Percentiles rank a stretch among this genome's conserved stretches.
Evolutionary conservation across 305 asterid genomes (phyloP).

Genomic region (Striga hermonthica): DNA sequence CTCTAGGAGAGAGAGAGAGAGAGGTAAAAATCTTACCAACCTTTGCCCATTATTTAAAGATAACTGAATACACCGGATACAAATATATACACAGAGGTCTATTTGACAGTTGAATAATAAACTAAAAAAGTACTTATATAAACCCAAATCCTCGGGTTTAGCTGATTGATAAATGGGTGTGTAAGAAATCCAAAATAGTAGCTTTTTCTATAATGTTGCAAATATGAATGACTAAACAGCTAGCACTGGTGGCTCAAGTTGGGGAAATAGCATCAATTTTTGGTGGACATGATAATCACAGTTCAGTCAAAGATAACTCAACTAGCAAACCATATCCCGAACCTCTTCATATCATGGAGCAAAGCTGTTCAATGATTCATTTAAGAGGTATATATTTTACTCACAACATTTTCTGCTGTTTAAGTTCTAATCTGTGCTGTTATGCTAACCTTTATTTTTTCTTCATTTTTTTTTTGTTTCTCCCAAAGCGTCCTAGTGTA

Average conservation of each 20-base stretch:
- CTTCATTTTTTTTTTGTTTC: neutral
- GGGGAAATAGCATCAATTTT: conserved; percentile 84
- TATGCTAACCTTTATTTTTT: neutral
- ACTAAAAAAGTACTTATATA: neutral
- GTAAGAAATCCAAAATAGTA: neutral
- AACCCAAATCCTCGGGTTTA: neutral
- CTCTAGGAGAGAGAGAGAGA: too few relatives aligned
- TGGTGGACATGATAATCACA: conserved; percentile 57
- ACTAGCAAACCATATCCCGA: conserved; percentile 51
- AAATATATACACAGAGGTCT: too few relatives aligned
- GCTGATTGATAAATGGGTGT: conserved; percentile 9
- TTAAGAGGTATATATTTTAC: conserved; percentile 53
- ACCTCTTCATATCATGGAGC: conserved; percentile 60
- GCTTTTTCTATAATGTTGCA: conserved; percentile 22
- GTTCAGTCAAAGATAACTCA: conserved; percentile 50
- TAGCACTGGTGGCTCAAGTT: conserved; percentile 47
- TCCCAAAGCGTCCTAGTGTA: conserved; percentile 67
- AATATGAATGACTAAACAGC: conserved; percentile 36
- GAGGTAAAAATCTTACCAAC: too few relatives aligned
- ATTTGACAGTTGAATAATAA: conserved; percentile 1
- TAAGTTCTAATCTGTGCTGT: conserved; percentile 22
- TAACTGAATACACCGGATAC: too few relatives aligned
- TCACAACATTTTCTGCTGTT: conserved; percentile 13
- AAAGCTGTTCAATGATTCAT: conserved; percentile 53
- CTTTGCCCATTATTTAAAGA: too few relatives aligned